These are phyloP conservation scores for Phylloporus gajari DNA, from an alignment of 1,284 basidiomycete species.

Conservation along the genomic window DNA sequence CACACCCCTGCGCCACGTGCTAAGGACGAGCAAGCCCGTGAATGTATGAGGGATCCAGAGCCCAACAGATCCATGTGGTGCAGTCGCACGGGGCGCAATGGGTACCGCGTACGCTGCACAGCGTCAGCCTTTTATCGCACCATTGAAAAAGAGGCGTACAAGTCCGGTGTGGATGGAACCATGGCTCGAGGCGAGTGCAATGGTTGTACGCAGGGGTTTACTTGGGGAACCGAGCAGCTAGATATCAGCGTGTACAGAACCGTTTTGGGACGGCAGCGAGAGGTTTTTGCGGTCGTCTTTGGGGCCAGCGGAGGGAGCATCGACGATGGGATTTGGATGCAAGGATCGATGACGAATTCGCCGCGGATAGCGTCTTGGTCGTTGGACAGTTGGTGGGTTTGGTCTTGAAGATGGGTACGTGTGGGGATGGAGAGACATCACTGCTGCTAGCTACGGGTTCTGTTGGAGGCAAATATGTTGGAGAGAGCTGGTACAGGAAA, in stretches of 20 bases:
- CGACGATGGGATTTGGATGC: conserved; percentile 46
- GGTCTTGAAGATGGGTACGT: conserved; percentile 25
- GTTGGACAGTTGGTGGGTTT: conserved; percentile 50
- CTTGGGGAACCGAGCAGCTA: conserved; percentile 32
- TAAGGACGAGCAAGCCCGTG: conserved; percentile 33
- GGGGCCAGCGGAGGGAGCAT: conserved; percentile 44
- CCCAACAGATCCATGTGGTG: conserved; percentile 29
- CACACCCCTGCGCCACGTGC: conserved; percentile 30
- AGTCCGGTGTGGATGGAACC: too few relatives aligned
- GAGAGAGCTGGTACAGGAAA: conserved; percentile 34
- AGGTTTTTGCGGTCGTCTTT: conserved; percentile 48
- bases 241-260: conserved; percentile 47
- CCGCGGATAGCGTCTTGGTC: conserved; percentile 43
- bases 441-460: not conserved
- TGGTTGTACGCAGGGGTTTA: too few relatives aligned
- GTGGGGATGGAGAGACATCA: not conserved
- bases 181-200: too few relatives aligned
- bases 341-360: conserved; percentile 51
- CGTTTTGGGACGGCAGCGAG: conserved; percentile 41
- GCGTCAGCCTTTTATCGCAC: too few relatives aligned
- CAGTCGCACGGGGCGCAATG: conserved; percentile 18
- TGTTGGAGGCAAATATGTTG: conserved; percentile 31
- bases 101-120: conserved; percentile 4
- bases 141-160: too few relatives aligned
- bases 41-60: conserved; percentile 38